Conservation (phyloP, 176 grass and related monocot genomes). For the Triticum dicoccoides region DNA sequence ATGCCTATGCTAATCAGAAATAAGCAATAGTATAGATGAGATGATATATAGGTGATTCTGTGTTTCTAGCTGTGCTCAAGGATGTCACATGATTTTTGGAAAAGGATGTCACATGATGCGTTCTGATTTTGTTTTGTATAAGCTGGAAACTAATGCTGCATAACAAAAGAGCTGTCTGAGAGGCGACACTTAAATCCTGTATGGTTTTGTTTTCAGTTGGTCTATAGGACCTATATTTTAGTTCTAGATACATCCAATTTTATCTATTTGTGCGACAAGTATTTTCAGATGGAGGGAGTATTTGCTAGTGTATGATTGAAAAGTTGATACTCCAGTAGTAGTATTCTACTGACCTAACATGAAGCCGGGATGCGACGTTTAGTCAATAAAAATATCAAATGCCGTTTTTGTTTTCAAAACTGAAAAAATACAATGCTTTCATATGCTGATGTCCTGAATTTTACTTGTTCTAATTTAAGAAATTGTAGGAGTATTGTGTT, state of each 20-base stretch:
- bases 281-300: no score
- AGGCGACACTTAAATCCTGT: neutral
- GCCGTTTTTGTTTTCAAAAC: neutral
- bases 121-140: neutral
- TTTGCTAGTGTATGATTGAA: neutral
- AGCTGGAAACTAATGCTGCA: neutral
- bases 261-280: no score
- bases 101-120: neutral
- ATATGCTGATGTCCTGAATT: neutral
- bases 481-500: neutral
- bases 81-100: neutral
- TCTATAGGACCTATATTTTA: neutral
- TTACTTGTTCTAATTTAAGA: neutral
- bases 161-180: neutral
- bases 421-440: neutral
- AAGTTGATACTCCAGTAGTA: no score
- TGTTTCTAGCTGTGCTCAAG: neutral
- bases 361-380: no score
- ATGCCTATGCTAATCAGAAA: conserved; percentile 33
- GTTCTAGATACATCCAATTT: no score
- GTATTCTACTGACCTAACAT: no score
- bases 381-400: neutral
- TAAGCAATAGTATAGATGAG: conserved; percentile 40
- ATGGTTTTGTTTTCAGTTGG: neutral
- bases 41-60: neutral